These are phyloP conservation scores for Taphrina confusa DNA, from an alignment of 1,139 yeast species.

Conservation along the genomic window DNA sequence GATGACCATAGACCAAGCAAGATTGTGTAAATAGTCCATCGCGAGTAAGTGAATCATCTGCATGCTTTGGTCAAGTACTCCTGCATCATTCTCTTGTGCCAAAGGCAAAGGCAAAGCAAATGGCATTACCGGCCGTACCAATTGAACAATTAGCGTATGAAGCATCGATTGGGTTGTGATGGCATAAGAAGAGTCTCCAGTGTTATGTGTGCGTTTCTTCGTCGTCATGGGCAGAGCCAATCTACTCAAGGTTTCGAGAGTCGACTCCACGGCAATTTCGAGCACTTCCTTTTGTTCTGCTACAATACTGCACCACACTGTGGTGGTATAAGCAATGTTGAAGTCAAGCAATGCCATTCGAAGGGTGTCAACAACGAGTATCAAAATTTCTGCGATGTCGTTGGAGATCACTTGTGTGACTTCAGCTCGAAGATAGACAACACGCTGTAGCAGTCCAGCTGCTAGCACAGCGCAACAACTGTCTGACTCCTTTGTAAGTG, in stretches of 20 bases:
- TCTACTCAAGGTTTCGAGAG: background rate
- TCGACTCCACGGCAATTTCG: background rate
- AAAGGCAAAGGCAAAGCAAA: too few relatives aligned
- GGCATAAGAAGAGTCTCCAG: too few relatives aligned
- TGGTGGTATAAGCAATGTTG: background rate
- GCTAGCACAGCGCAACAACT: background rate
- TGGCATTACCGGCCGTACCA: too few relatives aligned
- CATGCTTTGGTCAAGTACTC: too few relatives aligned
- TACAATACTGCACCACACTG: background rate
- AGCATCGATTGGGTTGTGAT: too few relatives aligned
- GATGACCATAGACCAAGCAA: constrained; percentile 45
- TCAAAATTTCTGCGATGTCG: background rate
- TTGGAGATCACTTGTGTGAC: background rate
- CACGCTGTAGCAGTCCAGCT: background rate
- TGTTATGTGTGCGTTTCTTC: too few relatives aligned
- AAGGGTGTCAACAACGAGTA: background rate
- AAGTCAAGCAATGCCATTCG: background rate
- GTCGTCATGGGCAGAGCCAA: constrained; percentile 5
- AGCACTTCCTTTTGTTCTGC: background rate
- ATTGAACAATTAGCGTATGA: too few relatives aligned
- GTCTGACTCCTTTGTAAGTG: background rate
- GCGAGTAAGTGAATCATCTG: constrained; percentile 51
- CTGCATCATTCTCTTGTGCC: too few relatives aligned
- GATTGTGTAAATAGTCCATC: constrained; percentile 67
- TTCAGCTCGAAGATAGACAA: background rate